Conservation (phyloP, 2,329 filamentous ascomycete species). For the Fusarium subtropicale region DNA sequence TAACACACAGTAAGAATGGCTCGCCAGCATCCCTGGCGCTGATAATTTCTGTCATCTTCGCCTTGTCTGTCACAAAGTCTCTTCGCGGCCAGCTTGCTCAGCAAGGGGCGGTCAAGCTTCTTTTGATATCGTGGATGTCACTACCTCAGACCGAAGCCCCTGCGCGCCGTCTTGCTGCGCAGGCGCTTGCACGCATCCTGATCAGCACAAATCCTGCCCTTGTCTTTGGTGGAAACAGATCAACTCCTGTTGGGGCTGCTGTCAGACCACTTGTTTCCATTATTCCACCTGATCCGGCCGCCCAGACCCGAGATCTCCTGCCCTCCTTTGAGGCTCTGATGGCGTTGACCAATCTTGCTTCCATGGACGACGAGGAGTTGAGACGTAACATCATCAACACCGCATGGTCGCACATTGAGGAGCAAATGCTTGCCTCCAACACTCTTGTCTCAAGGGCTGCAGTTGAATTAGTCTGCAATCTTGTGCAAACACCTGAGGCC, state of each 20-base stretch:
- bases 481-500: slow-evolving; percentile 77
- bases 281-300: slow-evolving; percentile 71
- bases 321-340: slow-evolving; percentile 92
- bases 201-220: slow-evolving; percentile 88
- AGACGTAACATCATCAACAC: slow-evolving; percentile 77
- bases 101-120: slow-evolving; percentile 89
- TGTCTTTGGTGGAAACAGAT: slow-evolving; percentile 82
- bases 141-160: slow-evolving; percentile 64
- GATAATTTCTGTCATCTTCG: slow-evolving; percentile 79
- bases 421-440: slow-evolving; percentile 83
- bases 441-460: slow-evolving; percentile 81
- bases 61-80: slow-evolving; percentile 78
- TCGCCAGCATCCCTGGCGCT: slow-evolving; percentile 78
- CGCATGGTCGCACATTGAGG: slow-evolving; percentile 82
- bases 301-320: slow-evolving; percentile 79
- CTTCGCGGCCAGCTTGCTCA: slow-evolving; percentile 86
- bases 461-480: slow-evolving; percentile 91
- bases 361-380: slow-evolving; percentile 74
- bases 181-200: slow-evolving; percentile 84
- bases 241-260: slow-evolving; percentile 80
- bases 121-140: slow-evolving; percentile 77
- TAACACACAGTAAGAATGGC: slow-evolving; percentile 78
- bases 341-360: slow-evolving; percentile 93
- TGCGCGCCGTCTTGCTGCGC: slow-evolving; percentile 72
- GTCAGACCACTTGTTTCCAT: slow-evolving; percentile 84